A percentile compares a stretch with the other conserved stretches of the same genome.
Evolutionary conservation across 2,329 filamentous ascomycete species (phyloP).

Genomic region (Coniochaeta pulveracea): DNA sequence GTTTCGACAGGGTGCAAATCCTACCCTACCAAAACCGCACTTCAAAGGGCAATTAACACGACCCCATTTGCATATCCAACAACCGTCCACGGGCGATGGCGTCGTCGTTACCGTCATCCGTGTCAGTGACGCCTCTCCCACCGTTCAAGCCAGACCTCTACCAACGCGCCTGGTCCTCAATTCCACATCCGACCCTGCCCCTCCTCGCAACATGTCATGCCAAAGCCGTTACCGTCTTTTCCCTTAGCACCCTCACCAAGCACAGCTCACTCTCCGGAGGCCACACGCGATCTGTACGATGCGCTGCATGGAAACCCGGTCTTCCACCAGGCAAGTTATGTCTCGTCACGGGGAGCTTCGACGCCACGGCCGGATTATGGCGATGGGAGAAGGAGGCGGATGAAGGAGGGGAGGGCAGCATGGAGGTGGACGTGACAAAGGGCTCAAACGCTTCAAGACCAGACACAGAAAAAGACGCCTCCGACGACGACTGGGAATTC

Average conservation of each 20-base stretch:
- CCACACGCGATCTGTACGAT: slow-evolving; percentile 82
- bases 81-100: too few species aligned
- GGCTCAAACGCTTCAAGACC: neutral
- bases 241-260: slow-evolving; percentile 66
- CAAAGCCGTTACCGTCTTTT: slow-evolving; percentile 83
- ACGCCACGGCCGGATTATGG: slow-evolving; percentile 83
- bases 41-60: too few species aligned
- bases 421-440: slow-evolving; percentile 31
- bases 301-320: slow-evolving; percentile 77
- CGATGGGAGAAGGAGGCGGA: slow-evolving; percentile 41
- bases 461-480: neutral
- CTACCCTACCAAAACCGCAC: too few species aligned
- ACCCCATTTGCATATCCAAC: too few species aligned
- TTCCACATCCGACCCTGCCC: slow-evolving; percentile 77
- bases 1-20: too few species aligned
- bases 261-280: slow-evolving; percentile 75
- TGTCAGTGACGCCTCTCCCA: slow-evolving; percentile 31
- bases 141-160: slow-evolving; percentile 45
- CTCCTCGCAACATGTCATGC: slow-evolving; percentile 82
- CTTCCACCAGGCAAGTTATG: slow-evolving; percentile 53
- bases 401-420: slow-evolving; percentile 15
- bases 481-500: slow-evolving; percentile 72
- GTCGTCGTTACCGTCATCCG: slow-evolving; percentile 3
- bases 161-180: slow-evolving; percentile 73
- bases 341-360: slow-evolving; percentile 86